Base-by-base conservation (phyloP, 352 stramenopile genomes). In the Phytophthora pseudosyringae region DNA sequence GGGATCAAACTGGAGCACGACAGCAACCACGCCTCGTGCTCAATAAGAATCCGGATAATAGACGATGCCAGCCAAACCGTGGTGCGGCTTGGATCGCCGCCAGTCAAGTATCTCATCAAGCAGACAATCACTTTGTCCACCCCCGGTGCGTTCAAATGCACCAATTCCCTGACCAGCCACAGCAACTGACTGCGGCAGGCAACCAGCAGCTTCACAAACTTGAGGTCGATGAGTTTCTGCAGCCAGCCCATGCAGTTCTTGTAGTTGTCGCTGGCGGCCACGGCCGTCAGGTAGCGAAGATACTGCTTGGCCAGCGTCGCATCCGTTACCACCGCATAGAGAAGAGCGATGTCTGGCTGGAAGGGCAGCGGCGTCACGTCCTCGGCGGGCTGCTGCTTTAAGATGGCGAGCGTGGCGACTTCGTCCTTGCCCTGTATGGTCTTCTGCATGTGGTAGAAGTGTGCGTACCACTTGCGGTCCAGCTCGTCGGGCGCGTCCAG, bases 361-460 rank as follows among this genome's bases (percentile, higher is more conserved):
- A 95, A 94, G 1, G 70, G 73, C 52, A 91, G 60, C 32, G 71
- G 67, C 15, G 78, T 18, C 2, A 64, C 54, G 13, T 59, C 63
- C 36, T 80, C 62, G 12, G 64, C 64, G 8, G 80, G 67, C 52
- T 80, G 64, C 55, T 87, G 77, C 60, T 95, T 92, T 15, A 94
- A 64, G 3, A 91, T 71, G 15, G 68, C 72, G 12, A 94, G 67
- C 18, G 68, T 64, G 1, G 72, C 59, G 3, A 69, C 47, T 28
- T 93, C 81, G 67, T 93, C 83, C 46, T 92, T 92, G 52, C 76
- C 75, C 26, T 89, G 80, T 31, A 95, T 83, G 26, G 81, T 69
- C 62, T 94, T 95, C 46, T 94, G 87, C 78, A 93, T 88, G 64
- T 92, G 81, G 51, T 93, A 91, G 47, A 89, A 94, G 45, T 95